phyloP scores from a whole-genome alignment of 2,329 filamentous ascomycete species.

The Apiospora kogelbergensis region DNA sequence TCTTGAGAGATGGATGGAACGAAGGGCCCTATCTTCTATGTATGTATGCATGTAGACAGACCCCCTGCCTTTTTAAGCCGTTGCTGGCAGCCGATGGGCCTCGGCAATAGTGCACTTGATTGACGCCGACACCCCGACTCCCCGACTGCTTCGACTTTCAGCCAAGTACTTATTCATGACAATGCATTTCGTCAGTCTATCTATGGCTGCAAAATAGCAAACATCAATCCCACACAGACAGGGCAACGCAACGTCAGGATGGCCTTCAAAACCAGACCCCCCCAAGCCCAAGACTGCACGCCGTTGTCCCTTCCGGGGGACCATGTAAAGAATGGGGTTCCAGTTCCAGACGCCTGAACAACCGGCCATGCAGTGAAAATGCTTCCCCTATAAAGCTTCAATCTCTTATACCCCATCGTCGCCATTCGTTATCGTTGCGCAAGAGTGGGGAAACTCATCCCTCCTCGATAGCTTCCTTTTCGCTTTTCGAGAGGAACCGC shows the following conservation, averaged over 20 bases:
- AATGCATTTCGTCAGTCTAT: background rate
- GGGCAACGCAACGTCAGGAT: background rate
- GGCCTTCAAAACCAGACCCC: background rate
- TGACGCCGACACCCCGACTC: background rate
- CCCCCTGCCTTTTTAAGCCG: background rate
- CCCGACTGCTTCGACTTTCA: no score
- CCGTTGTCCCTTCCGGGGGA: slow-evolving; percentile 1
- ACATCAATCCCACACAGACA: background rate
- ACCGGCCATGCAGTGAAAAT: slow-evolving; percentile 15
- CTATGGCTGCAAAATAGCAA: slow-evolving; percentile 3
- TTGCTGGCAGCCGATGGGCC: background rate
- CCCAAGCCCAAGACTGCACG: slow-evolving; percentile 13
- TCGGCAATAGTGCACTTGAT: background rate
- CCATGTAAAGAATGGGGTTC: slow-evolving; percentile 9
- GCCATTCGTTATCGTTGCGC: background rate
- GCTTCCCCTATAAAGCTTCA: slow-evolving; percentile 9
- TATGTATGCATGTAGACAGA: no score
- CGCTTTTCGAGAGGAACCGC: background rate
- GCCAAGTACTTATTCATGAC: background rate
- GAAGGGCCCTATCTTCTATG: no score
- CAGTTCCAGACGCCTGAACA: slow-evolving; percentile 15
- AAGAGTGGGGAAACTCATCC: background rate
- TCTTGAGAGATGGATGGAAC: no score
- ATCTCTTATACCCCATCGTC: slow-evolving; percentile 1
- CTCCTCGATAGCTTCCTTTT: background rate